These are phyloP conservation scores for Hanseniaspora valbyensis DNA, from an alignment of 805 yeast species.

Conservation along the genomic window DNA sequence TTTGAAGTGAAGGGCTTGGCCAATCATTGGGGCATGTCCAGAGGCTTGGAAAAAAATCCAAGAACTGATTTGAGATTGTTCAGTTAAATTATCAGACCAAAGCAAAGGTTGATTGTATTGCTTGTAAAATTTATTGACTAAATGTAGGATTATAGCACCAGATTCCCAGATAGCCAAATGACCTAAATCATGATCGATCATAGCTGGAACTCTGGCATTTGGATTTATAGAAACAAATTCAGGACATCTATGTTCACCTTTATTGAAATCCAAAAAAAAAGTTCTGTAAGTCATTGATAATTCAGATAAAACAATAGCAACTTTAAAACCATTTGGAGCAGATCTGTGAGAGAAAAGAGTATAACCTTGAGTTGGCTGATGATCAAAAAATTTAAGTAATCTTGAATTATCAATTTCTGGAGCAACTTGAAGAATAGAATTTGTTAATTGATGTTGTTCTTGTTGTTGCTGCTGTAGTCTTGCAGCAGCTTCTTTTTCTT, in stretches of 20 bases:
- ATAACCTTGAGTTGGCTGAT: slow-evolving; percentile 70
- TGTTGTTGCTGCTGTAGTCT: slow-evolving; percentile 15
- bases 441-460: slow-evolving; percentile 16
- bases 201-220: slow-evolving; percentile 89
- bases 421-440: slow-evolving; percentile 4
- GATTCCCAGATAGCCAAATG: slow-evolving; percentile 87
- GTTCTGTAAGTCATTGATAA: slow-evolving; percentile 69
- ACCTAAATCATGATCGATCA: slow-evolving; percentile 75
- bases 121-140: slow-evolving; percentile 55
- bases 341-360: slow-evolving; percentile 75
- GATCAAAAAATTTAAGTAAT: slow-evolving; percentile 58
- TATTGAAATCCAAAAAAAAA: slow-evolving; percentile 72
- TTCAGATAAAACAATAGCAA: slow-evolving; percentile 80
- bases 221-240: slow-evolving; percentile 91
- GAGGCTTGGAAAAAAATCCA: slow-evolving; percentile 94
- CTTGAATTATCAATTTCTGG: slow-evolving; percentile 40
- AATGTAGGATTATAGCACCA: slow-evolving; percentile 78
- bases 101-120: slow-evolving; percentile 58
- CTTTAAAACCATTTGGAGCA: slow-evolving; percentile 94
- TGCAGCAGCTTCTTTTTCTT: slow-evolving; percentile 8
- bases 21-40: slow-evolving; percentile 98
- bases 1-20: slow-evolving; percentile 89
- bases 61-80: slow-evolving; percentile 71
- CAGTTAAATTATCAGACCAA: slow-evolving; percentile 68
- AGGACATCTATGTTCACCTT: slow-evolving; percentile 86